Evolutionary conservation across 352 stramenopile genomes (phyloP).

Genomic region (Phytophthora litchii): DNA sequence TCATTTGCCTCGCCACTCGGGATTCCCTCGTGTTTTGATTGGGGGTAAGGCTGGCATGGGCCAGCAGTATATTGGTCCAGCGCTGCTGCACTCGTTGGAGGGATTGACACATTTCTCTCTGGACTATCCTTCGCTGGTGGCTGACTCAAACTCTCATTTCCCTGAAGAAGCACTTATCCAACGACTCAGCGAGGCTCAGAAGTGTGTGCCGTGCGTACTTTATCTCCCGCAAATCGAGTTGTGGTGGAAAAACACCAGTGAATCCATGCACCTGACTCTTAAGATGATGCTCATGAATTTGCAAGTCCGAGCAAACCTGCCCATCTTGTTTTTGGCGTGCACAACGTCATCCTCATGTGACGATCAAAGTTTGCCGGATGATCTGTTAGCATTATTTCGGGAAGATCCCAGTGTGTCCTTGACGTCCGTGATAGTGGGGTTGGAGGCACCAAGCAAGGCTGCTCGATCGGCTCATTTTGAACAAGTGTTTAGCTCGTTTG

Average conservation of each 20-base stretch:
- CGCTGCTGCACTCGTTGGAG: constrained; percentile 77
- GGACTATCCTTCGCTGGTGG: constrained; percentile 79
- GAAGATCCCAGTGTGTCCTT: constrained; percentile 45
- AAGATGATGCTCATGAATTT: constrained; percentile 86
- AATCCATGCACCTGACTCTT: constrained; percentile 75
- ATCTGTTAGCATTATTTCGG: constrained; percentile 64
- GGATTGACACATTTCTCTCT: constrained; percentile 80
- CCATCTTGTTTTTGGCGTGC: constrained; percentile 79
- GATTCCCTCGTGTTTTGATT: constrained; percentile 78
- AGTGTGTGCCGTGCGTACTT: constrained; percentile 79
- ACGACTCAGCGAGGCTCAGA: constrained; percentile 74
- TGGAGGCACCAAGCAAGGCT: constrained; percentile 35
- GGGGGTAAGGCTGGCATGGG: constrained; percentile 65
- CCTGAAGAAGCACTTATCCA: constrained; percentile 82
- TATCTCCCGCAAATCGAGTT: constrained; percentile 79
- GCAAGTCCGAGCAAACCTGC: constrained; percentile 69
- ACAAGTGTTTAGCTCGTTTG: constrained; percentile 64
- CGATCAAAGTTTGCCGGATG: constrained; percentile 43
- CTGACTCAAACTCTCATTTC: constrained; percentile 66
- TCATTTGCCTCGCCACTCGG: constrained; percentile 56
- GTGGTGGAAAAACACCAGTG: constrained; percentile 75
- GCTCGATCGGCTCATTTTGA: constrained; percentile 59
- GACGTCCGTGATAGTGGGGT: constrained; percentile 55
- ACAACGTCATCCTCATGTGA: constrained; percentile 48
- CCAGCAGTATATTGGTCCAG: constrained; percentile 69